A percentile compares a stretch with the other conserved stretches of the same genome.
Conservation (phyloP, 345 rosid genomes). For the Tarenaya hassleriana region DNA sequence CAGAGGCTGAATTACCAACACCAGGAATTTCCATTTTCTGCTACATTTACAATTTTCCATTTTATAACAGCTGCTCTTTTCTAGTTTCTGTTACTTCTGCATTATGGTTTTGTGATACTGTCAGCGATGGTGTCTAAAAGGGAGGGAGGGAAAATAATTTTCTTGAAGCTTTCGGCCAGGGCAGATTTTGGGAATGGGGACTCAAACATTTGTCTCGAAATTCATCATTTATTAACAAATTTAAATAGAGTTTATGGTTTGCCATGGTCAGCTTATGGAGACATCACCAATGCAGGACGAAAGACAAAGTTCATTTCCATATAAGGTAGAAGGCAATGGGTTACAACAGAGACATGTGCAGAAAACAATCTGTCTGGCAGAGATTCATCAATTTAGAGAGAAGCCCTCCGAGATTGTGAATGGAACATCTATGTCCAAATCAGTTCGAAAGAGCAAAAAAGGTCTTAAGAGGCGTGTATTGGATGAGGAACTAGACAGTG, state of each 20-base stretch:
- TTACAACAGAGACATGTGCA: slow-evolving; percentile 36
- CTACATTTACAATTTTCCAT: not conserved
- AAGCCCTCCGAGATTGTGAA: slow-evolving; percentile 28
- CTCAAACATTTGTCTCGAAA: too few relatives aligned
- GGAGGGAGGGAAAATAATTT: too few relatives aligned
- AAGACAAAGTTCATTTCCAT: slow-evolving; percentile 11
- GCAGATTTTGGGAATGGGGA: too few relatives aligned
- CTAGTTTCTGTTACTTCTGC: slow-evolving; percentile 5
- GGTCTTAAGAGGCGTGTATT: slow-evolving; percentile 45
- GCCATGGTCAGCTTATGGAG: too few relatives aligned
- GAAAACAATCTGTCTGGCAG: slow-evolving; percentile 30
- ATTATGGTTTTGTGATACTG: too few relatives aligned
- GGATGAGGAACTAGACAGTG: slow-evolving; percentile 37
- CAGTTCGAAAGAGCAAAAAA: slow-evolving; percentile 56
- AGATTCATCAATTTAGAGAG: slow-evolving; percentile 33
- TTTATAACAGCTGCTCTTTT: not conserved
- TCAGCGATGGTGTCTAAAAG: too few relatives aligned
- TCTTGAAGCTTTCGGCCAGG: too few relatives aligned
- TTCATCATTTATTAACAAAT: too few relatives aligned
- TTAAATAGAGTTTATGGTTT: too few relatives aligned
- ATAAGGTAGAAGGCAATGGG: slow-evolving; percentile 36
- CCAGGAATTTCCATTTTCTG: slow-evolving; percentile 1
- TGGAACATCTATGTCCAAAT: slow-evolving; percentile 30
- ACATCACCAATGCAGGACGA: slow-evolving; percentile 41
- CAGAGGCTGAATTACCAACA: too few relatives aligned